Evolutionary conservation across 2,329 filamentous ascomycete genomes (phyloP).

Genomic region (Ceratocystis huliohia): DNA sequence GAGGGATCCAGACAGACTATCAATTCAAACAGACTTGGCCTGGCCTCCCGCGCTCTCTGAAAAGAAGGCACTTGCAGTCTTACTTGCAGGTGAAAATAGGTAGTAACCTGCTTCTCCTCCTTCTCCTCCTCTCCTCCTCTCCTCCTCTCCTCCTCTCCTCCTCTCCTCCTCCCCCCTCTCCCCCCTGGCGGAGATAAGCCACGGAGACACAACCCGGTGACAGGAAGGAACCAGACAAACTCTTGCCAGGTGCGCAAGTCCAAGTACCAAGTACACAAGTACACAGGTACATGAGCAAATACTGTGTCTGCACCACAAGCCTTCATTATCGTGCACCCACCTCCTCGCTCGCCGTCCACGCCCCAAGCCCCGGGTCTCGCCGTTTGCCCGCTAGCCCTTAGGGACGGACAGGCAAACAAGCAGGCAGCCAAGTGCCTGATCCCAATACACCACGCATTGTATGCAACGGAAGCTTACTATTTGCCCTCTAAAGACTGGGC

Average conservation of each 20-base stretch:
- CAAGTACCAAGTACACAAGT: too few relatives aligned
- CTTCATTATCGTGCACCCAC: not conserved
- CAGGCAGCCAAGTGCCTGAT: not conserved
- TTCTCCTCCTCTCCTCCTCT: not conserved
- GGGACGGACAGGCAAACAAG: not conserved
- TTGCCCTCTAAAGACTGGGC: too few relatives aligned
- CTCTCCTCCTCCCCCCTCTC: not conserved
- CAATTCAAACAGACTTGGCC: not conserved
- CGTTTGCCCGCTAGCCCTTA: not conserved
- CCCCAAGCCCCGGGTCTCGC: slow-evolving; percentile 1
- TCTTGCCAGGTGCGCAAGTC: too few relatives aligned
- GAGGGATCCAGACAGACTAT: not conserved
- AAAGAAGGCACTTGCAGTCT: too few relatives aligned
- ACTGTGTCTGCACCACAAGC: too few relatives aligned
- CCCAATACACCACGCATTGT: not conserved
- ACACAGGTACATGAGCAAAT: too few relatives aligned
- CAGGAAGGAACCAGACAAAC: too few relatives aligned
- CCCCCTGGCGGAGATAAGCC: not conserved
- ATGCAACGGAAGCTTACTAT: not conserved
- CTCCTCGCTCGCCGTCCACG: not conserved
- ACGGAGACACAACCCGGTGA: too few relatives aligned
- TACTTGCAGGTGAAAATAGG: too few relatives aligned
- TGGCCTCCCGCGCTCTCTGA: not conserved
- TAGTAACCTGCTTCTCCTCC: too few relatives aligned
- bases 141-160: not conserved